These are phyloP conservation scores for Cryptosporidium meleagridis DNA, from an alignment of 169 alveolate species.

Conservation along the genomic window DNA sequence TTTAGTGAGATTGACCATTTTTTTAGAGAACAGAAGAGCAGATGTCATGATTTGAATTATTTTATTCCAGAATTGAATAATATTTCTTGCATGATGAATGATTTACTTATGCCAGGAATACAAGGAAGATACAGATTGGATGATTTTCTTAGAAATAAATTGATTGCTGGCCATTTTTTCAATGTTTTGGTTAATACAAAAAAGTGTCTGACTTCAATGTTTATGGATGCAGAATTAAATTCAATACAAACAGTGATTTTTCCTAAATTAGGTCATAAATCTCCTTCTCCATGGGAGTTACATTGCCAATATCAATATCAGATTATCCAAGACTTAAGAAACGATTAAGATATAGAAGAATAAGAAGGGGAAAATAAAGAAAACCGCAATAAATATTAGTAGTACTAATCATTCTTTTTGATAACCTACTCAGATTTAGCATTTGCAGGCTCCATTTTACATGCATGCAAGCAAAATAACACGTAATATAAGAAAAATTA, in stretches of 20 bases:
- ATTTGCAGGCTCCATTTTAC: background rate
- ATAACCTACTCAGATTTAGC: background rate
- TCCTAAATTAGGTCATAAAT: background rate
- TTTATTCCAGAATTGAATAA: constrained; percentile 72
- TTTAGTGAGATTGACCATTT: constrained; percentile 88
- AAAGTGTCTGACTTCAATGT: constrained; percentile 45
- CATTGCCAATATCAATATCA: constrained; percentile 72
- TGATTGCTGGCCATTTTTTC: constrained; percentile 61
- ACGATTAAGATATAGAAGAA: background rate
- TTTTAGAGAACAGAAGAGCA: constrained; percentile 86
- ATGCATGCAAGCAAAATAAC: background rate
- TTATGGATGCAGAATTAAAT: constrained; percentile 57
- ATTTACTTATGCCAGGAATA: constrained; percentile 49
- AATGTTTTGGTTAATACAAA: constrained; percentile 57
- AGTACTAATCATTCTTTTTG: no score
- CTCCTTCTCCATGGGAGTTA: constrained; percentile 61
- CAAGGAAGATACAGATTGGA: constrained; percentile 25
- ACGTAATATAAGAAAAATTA: background rate
- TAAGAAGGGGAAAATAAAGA: background rate
- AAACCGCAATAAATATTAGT: no score
- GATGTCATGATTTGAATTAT: constrained; percentile 83
- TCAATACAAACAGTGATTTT: constrained; percentile 6
- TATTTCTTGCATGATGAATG: constrained; percentile 61
- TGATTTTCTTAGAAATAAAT: constrained; percentile 52
- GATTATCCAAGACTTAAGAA: constrained; percentile 32